Percentiles rank a stretch among this genome's conserved stretches.
These are phyloP conservation scores for Phlebiopsis flavidoalba DNA, from an alignment of 768 basidiomycete genomes.

Conservation along the genomic window DNA sequence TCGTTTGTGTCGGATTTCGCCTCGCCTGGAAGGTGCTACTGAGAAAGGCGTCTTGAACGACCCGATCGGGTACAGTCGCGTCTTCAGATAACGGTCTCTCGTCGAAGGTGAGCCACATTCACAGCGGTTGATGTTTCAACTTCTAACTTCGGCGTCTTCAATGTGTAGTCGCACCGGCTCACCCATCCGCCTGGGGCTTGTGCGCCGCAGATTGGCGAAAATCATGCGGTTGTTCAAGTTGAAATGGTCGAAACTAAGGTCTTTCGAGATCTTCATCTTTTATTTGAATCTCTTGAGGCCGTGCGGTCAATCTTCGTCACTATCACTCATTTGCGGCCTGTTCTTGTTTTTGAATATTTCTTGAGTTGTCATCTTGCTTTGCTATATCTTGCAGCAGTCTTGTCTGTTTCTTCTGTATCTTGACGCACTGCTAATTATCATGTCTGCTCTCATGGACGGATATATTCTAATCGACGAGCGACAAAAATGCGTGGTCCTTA, in stretches of 20 bases:
- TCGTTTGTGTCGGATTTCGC: neutral
- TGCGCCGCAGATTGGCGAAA: neutral
- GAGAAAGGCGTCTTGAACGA: neutral
- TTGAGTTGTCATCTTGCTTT: neutral
- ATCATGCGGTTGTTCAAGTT: neutral
- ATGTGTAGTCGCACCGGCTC: neutral
- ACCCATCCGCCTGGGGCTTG: neutral
- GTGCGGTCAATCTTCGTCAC: neutral
- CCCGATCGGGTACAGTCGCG: neutral
- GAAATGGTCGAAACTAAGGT: neutral
- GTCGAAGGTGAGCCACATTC: neutral
- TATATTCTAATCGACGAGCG: neutral
- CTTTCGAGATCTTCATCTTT: neutral
- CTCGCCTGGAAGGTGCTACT: neutral
- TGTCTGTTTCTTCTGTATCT: neutral
- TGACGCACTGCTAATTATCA: conserved; percentile 2
- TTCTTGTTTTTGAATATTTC: neutral
- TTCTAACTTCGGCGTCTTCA: neutral
- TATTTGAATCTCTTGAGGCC: neutral
- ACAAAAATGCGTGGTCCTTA: neutral
- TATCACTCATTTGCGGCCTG: neutral
- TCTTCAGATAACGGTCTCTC: neutral
- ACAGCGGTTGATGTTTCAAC: neutral
- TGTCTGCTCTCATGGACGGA: neutral
- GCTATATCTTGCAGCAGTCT: neutral